phyloP scores from a whole-genome alignment of 768 basidiomycete genomes.

The Lentinula edodes region DNA sequence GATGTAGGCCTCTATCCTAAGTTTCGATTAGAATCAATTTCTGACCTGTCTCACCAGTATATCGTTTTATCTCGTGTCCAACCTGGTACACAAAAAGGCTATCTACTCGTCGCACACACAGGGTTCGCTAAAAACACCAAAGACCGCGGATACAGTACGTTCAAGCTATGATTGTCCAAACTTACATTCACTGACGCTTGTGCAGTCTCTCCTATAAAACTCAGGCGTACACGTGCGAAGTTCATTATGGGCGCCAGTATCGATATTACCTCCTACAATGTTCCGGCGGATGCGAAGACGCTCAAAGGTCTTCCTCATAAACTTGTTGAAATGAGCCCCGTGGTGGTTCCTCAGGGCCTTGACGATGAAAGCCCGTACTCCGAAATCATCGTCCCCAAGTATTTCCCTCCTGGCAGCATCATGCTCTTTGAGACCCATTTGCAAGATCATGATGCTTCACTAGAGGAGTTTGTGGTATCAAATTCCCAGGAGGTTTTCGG shows the following conservation, averaged over 20 bases:
- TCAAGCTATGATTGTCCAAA: background rate
- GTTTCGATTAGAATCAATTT: background rate
- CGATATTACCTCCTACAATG: conserved; percentile 59
- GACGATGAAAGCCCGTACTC: conserved; percentile 66
- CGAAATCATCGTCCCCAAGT: conserved; percentile 78
- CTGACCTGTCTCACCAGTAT: conserved; percentile 52
- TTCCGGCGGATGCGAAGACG: conserved; percentile 38
- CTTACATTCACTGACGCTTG: background rate
- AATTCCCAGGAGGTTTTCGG: conserved; percentile 71
- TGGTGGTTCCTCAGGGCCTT: conserved; percentile 54
- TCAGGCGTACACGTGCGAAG: conserved; percentile 71
- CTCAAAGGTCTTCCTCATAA: conserved; percentile 71
- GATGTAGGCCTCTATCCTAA: conserved; percentile 53
- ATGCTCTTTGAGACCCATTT: conserved; percentile 89
- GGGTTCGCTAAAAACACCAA: conserved; percentile 83
- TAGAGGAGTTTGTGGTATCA: conserved; percentile 71
- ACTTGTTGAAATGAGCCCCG: conserved; percentile 56
- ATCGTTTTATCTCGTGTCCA: conserved; percentile 91
- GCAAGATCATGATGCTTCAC: conserved; percentile 59
- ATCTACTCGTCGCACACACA: conserved; percentile 86
- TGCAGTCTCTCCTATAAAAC: conserved; percentile 77
- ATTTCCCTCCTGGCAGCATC: conserved; percentile 94
- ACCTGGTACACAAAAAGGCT: conserved; percentile 85
- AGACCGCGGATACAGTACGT: conserved; percentile 74
- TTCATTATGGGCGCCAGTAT: conserved; percentile 80